phyloP scores from a whole-genome alignment of 805 yeast genomes.

The Starmerella roubikii region DNA sequence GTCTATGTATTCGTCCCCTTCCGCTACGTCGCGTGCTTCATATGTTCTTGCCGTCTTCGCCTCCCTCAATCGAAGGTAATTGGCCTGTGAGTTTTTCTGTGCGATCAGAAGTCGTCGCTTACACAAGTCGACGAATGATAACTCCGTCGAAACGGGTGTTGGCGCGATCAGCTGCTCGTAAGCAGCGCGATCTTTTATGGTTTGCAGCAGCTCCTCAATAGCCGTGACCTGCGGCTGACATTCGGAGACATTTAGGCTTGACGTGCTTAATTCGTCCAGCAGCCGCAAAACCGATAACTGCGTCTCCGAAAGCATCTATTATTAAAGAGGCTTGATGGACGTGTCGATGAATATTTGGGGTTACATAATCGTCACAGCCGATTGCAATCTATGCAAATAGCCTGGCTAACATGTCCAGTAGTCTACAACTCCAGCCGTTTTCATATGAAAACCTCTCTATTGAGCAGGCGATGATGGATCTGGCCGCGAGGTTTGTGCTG shows the following conservation, averaged over 20 bases:
- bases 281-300: slow-evolving; percentile 7
- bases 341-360: too few relatives aligned
- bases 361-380: too few relatives aligned
- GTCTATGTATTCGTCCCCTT: background rate
- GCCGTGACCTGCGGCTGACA: slow-evolving; percentile 2
- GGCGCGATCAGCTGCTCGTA: slow-evolving; percentile 6
- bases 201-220: slow-evolving; percentile 10
- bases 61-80: slow-evolving; percentile 1
- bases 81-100: slow-evolving; percentile 12
- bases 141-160: background rate
- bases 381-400: too few relatives aligned
- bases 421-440: slow-evolving; percentile 1
- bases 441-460: slow-evolving; percentile 17
- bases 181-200: slow-evolving; percentile 11
- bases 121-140: slow-evolving; percentile 7
- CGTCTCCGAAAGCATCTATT: slow-evolving; percentile 4
- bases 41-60: background rate
- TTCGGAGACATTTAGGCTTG: slow-evolving; percentile 2
- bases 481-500: slow-evolving; percentile 75
- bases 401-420: too few relatives aligned
- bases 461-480: slow-evolving; percentile 34
- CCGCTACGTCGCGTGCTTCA: background rate
- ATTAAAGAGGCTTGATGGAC: too few relatives aligned
- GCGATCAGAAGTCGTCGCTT: slow-evolving; percentile 18
- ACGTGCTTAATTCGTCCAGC: slow-evolving; percentile 5